Percentiles rank a stretch among this genome's conserved stretches.
Conservation (phyloP, 2,329 filamentous ascomycete genomes). For the Aureobasidium melanogenum region DNA sequence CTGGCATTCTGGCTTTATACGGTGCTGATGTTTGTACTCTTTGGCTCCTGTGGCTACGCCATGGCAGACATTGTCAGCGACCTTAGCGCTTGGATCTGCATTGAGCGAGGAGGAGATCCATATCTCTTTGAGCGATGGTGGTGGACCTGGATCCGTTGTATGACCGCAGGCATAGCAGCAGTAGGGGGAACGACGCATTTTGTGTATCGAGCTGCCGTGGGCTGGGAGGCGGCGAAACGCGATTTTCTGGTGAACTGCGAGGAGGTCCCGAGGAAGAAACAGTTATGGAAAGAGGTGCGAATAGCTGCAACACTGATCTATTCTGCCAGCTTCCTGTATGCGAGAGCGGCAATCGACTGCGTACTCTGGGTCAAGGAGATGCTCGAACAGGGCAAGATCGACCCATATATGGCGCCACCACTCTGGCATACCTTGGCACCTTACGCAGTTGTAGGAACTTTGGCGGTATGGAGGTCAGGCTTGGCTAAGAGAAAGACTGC, state of each 20-base stretch:
- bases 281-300: neutral
- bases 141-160: neutral
- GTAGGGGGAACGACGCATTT: neutral
- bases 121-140: no score
- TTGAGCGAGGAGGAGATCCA: neutral
- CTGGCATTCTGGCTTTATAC: neutral
- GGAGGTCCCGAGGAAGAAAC: neutral
- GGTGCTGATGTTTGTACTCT: neutral
- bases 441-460: neutral
- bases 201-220: neutral
- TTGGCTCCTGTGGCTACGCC: neutral
- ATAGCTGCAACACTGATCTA: neutral
- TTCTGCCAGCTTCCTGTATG: neutral
- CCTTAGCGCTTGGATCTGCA: neutral
- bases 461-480: neutral
- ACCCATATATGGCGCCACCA: neutral
- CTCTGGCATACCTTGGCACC: neutral
- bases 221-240: neutral
- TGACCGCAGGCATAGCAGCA: neutral
- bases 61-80: neutral
- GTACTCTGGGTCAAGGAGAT: neutral
- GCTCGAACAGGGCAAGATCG: neutral
- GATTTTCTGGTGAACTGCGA: neutral
- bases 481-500: neutral
- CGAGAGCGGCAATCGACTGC: neutral